Percentiles rank a stretch among this genome's conserved stretches.
These are phyloP conservation scores for Yamadazyma philogaea DNA, from an alignment of 805 yeast species.

Conservation along the genomic window DNA sequence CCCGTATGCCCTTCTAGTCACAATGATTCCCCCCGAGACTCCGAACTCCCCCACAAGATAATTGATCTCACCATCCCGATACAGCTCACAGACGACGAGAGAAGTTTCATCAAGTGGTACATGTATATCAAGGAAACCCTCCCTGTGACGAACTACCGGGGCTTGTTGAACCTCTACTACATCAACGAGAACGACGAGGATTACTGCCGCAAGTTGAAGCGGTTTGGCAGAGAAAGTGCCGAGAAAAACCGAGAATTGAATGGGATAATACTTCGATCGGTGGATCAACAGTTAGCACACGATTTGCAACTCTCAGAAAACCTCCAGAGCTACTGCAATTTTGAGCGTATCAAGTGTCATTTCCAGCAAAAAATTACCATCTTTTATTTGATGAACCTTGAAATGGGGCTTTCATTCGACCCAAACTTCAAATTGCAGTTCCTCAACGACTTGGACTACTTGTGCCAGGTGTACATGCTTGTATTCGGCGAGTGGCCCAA, in stretches of 20 bases:
- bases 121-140: conserved; percentile 6
- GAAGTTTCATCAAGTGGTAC: conserved; percentile 13
- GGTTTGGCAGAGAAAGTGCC: neutral
- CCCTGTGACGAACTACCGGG: conserved; percentile 10
- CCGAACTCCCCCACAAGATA: conserved; percentile 1
- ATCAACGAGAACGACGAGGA: conserved; percentile 10
- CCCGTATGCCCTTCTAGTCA: neutral
- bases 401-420: conserved; percentile 13
- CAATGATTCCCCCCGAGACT: neutral
- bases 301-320: neutral
- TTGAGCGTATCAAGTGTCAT: conserved; percentile 18
- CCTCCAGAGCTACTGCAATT: conserved; percentile 13
- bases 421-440: conserved; percentile 12
- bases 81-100: conserved; percentile 7
- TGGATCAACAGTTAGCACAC: conserved; percentile 4
- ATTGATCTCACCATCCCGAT: conserved; percentile 13
- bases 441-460: conserved; percentile 17
- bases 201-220: conserved; percentile 7
- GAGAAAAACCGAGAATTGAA: conserved; percentile 9
- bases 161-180: conserved; percentile 9
- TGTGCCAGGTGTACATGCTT: conserved; percentile 15
- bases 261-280: conserved; percentile 9
- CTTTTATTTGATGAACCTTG: conserved; percentile 19
- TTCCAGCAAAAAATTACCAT: conserved; percentile 17
- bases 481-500: conserved; percentile 16